These are phyloP conservation scores for Debaryomyces tyrocola DNA, from an alignment of 805 yeast genomes.

Conservation along the genomic window DNA sequence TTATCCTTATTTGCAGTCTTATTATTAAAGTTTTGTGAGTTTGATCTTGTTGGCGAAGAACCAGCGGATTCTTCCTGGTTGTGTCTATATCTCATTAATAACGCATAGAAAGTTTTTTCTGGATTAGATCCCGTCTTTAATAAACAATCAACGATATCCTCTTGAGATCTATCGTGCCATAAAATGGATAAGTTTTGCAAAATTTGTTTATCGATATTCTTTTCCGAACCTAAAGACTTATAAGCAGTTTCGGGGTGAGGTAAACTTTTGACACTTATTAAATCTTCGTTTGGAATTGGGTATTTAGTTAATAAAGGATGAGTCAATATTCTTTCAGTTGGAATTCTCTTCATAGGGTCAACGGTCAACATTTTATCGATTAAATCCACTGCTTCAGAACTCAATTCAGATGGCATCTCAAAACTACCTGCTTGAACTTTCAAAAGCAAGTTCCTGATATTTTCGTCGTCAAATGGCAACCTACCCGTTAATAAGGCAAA, in stretches of 20 bases:
- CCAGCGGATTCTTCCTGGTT: slow-evolving; percentile 29
- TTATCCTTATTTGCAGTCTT: slow-evolving; percentile 17
- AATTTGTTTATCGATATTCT: slow-evolving; percentile 53
- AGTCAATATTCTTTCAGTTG: slow-evolving; percentile 67
- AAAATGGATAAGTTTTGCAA: slow-evolving; percentile 54
- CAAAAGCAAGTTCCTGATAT: slow-evolving; percentile 78
- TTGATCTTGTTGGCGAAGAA: slow-evolving; percentile 7
- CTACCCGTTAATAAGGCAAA: slow-evolving; percentile 94
- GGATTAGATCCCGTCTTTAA: slow-evolving; percentile 42
- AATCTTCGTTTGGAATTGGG: slow-evolving; percentile 47
- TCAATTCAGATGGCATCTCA: slow-evolving; percentile 76
- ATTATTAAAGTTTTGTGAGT: slow-evolving; percentile 13
- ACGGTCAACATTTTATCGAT: slow-evolving; percentile 79
- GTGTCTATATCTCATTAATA: slow-evolving; percentile 44
- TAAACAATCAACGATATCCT: slow-evolving; percentile 38
- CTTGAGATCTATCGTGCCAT: slow-evolving; percentile 54
- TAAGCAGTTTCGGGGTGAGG: slow-evolving; percentile 58
- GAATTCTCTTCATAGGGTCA: slow-evolving; percentile 77
- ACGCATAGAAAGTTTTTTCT: slow-evolving; percentile 47
- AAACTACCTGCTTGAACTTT: slow-evolving; percentile 92
- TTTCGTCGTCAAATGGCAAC: slow-evolving; percentile 95
- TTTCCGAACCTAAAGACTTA: slow-evolving; percentile 47
- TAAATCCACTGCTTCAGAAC: slow-evolving; percentile 84
- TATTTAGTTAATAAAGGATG: slow-evolving; percentile 75
- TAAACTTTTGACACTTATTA: slow-evolving; percentile 44